phyloP scores from a whole-genome alignment of 2,329 filamentous ascomycete genomes.

The Elsinoe batatas region DNA sequence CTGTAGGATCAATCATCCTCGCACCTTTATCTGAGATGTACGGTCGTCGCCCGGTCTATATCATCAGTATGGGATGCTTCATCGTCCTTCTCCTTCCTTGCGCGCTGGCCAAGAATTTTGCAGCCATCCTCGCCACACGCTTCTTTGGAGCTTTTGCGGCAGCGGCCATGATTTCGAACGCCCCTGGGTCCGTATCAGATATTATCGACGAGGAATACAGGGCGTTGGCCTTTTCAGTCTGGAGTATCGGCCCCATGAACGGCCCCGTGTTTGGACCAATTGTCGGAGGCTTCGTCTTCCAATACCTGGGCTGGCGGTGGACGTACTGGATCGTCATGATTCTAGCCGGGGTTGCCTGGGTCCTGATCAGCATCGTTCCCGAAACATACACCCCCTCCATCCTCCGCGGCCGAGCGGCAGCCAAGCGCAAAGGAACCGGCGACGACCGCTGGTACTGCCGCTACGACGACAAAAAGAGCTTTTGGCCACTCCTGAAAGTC shows the following conservation, averaged over 20 bases:
- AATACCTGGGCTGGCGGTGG: conserved; percentile 67
- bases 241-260: conserved; percentile 76
- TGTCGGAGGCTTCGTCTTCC: conserved; percentile 70
- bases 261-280: conserved; percentile 54
- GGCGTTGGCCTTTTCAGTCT: conserved; percentile 73
- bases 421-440: conserved; percentile 55
- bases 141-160: conserved; percentile 68
- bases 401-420: conserved; percentile 55
- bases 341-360: conserved; percentile 51
- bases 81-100: conserved; percentile 61
- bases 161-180: conserved; percentile 72
- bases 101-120: conserved; percentile 57
- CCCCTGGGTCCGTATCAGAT: conserved; percentile 73
- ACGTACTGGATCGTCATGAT: conserved; percentile 52
- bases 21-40: conserved; percentile 66
- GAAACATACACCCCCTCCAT: conserved; percentile 72
- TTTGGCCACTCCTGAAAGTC: conserved; percentile 58
- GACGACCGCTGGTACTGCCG: conserved; percentile 68
- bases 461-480: conserved; percentile 62
- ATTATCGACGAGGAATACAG: conserved; percentile 72
- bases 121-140: conserved; percentile 58
- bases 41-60: conserved; percentile 57
- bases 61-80: conserved; percentile 55
- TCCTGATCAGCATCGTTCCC: conserved; percentile 50
- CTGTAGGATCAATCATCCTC: conserved; percentile 59